Percentiles rank a stretch among this genome's conserved stretches.
Evolutionary conservation across 2,329 filamentous ascomycete species (phyloP).

Genomic region (Elsinoe ampelina): DNA sequence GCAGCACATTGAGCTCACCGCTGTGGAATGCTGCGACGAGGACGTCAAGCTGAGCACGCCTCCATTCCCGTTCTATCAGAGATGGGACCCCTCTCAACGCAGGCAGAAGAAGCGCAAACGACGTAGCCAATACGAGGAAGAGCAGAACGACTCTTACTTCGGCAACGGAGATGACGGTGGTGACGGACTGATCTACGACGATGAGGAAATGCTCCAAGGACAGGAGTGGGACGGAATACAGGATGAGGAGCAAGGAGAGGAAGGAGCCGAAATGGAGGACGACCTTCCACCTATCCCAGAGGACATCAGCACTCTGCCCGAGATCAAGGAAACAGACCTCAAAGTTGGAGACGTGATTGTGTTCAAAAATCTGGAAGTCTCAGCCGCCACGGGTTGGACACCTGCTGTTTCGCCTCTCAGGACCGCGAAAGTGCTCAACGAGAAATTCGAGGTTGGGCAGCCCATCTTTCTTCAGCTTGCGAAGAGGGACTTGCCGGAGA

Average conservation of each 20-base stretch:
- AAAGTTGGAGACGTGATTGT: constrained; percentile 55
- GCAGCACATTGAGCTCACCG: constrained; percentile 61
- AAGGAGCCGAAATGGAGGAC: constrained; percentile 34
- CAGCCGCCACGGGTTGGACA: constrained; percentile 55
- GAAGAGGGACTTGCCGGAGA: constrained; percentile 53
- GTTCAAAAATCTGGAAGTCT: constrained; percentile 57
- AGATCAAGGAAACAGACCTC: constrained; percentile 41
- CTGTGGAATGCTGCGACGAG: constrained; percentile 75
- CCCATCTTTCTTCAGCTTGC: constrained; percentile 56
- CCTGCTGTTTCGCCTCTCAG: constrained; percentile 53
- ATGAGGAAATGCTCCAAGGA: constrained; percentile 26
- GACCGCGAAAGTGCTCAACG: constrained; percentile 54
- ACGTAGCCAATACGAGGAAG: constrained; percentile 35
- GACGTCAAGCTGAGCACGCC: constrained; percentile 61
- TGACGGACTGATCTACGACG: constrained; percentile 35
- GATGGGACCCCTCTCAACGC: constrained; percentile 68
- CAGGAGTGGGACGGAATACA: constrained; percentile 16
- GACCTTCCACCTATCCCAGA: constrained; percentile 56
- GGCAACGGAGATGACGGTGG: constrained; percentile 26
- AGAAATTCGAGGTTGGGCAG: constrained; percentile 16
- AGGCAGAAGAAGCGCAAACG: constrained; percentile 33
- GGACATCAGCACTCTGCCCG: constrained; percentile 46
- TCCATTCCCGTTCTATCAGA: constrained; percentile 79
- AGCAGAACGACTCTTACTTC: constrained; percentile 18
- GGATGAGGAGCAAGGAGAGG: constrained; percentile 20